Base-by-base conservation (phyloP, 2,329 filamentous ascomycete species). In the Dactylellina leptospora region DNA sequence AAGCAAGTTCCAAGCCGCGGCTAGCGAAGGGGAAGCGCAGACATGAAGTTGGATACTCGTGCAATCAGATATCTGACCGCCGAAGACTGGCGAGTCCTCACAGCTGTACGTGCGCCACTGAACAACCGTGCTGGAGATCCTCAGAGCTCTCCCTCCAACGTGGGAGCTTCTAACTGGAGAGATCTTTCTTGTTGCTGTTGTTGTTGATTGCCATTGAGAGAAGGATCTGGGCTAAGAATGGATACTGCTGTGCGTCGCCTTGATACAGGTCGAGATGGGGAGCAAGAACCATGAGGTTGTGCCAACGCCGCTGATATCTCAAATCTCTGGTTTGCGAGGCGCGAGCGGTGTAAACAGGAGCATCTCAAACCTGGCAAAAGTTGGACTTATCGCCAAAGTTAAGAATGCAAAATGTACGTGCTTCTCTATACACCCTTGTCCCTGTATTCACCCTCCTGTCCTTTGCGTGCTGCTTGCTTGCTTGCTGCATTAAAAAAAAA, bases 241-340 rank as follows among this genome's bases (percentile, higher is more conserved):
- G 30, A 38, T 54, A n/a, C n/a, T n/a, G 45, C 38, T 48, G 30
- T 60, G 55, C 36, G 28, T 60, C 38, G 56, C 44, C 76, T 73
- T 58, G 77, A 38, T 55, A 61, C 80, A 96, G 92, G 91, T 96
- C 77, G 95, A 99, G 81, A 88, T 89, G 81, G 93, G 93, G 78
- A 96, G 90, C 81, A 93, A 91, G 80, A 97, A 97, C 82, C 95
- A 99, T 83, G 95, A 99, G 82, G 85, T 99, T 64, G 93, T 99
- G 1, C 95, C 95, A 5, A 97, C 93, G 11, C 83, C 91, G 2
- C 81, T 97, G 75, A 97, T 99, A 75, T 88, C 89, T 68, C 90
- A 91, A 78, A 85, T 96, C 23, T 88, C 93, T 4, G 90, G 90
- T 40, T 86, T 96, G 36, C 88, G 91, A 62, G 90, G 90, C 64